A percentile compares a stretch with the other conserved stretches of the same genome.
phyloP scores from a whole-genome alignment of 1,284 basidiomycete genomes.

The Grifola frondosa region DNA sequence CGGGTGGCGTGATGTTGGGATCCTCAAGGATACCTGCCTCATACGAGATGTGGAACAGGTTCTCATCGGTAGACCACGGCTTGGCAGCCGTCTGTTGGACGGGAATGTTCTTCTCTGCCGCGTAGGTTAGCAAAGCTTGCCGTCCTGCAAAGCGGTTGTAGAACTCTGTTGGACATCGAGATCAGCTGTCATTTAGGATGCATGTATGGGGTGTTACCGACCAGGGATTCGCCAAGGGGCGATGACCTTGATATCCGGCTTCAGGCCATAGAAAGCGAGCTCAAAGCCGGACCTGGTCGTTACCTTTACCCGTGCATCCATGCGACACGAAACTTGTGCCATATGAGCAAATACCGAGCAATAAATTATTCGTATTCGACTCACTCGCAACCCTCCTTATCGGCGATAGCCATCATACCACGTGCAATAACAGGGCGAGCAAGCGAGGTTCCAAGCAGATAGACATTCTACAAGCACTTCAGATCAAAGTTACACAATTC shows the following conservation, averaged over 20 bases:
- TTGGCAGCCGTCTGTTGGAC: conserved; percentile 95
- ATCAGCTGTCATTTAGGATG: not conserved
- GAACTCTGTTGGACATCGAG: conserved; percentile 71
- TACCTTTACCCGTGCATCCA: conserved; percentile 99
- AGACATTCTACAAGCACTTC: conserved; percentile 70
- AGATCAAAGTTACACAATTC: conserved; percentile 3
- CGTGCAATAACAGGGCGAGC: conserved; percentile 98
- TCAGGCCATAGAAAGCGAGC: conserved; percentile 97
- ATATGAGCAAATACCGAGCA: conserved; percentile 3
- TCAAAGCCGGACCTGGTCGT: conserved; percentile 99
- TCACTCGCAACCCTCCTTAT: conserved; percentile 90
- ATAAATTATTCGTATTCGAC: conserved; percentile 26
- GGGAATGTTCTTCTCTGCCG: conserved; percentile 87
- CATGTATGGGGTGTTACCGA: conserved; percentile 32
- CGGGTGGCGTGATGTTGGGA: conserved; percentile 91
- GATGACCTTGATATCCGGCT: conserved; percentile 98
- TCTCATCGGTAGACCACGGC: conserved; percentile 99
- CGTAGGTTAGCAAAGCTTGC: conserved; percentile 89
- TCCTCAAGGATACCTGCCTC: conserved; percentile 99
- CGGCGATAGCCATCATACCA: conserved; percentile 96
- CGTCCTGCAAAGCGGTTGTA: conserved; percentile 98
- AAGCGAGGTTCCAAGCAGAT: conserved; percentile 96
- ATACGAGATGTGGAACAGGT: conserved; percentile 99
- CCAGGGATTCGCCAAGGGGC: conserved; percentile 97
- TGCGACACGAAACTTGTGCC: conserved; percentile 87